Evolutionary conservation across 108 stramenopile species (phyloP), one percentile per base, ranked within the genome.

Genomic region (Discostella stelligeroides): DNA sequence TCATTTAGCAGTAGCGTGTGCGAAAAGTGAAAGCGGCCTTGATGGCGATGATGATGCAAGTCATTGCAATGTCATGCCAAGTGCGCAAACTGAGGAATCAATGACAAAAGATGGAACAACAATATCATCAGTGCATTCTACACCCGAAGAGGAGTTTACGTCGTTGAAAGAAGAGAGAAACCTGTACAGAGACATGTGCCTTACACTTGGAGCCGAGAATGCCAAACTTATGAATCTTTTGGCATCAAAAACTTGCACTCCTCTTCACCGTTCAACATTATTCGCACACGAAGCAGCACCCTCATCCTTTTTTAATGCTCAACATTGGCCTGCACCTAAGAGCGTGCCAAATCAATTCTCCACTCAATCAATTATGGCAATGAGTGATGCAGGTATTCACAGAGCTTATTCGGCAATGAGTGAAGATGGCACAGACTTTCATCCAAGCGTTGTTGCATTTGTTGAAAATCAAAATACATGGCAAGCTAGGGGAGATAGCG

Each of bases 321-420:
- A 63, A 62, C 74, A 67, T 10, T 66, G 39, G 41, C 74, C 68
- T 4, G 25, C 15, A 15, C 68, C 76, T 28, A 60, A 67, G 43
- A 61, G 41, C 29, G 39, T 60, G 20, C 54, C 62, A 47, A 41
- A 41, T 59, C 38, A 54, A 24, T 60, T 72, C 23, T 24, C 71
- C 14, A 53, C 80, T 25, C 66, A 61, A 38, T 64, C 81, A 4
- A 66, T 78, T 49, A 87, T 83, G 38, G 84, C 92, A 14, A 91
- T 89, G 92, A 93, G 92, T 81, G 92, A 93, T 76, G 86, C 89
- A 28, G 92, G 92, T 13, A 64, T 85, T 56, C 88, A 86, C 59
- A 67, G 88, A 23, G 84, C 58, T 30, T 80, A 83, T 21, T 87
- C 85, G 13, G 73, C 75, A 65, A 62, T 68, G 14, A 89, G 89